Evolutionary conservation across 768 basidiomycete species (phyloP), one percentile per base, ranked within the genome.

Genomic region (Pleurotus cornucopiae): DNA sequence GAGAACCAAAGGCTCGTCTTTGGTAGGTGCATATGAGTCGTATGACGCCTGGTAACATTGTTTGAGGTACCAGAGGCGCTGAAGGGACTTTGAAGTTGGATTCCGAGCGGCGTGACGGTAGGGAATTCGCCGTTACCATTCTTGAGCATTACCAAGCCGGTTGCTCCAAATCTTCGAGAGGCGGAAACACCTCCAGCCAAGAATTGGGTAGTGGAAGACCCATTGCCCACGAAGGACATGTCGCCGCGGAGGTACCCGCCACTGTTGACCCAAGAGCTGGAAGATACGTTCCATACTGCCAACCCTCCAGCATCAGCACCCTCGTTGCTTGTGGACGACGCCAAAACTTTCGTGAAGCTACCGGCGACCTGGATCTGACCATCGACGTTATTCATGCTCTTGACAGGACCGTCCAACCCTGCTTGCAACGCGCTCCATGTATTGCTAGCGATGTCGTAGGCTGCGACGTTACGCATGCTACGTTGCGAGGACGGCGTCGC

Each of bases 391-490:
- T 72, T 72, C 18, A 99, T 72, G 30, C 76, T 79, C 4, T 77
- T 72, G n/a, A 98, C 93, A 2, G 64, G 62, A 1, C 94, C 94
- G 56, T 95, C 76, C 7, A 96, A 75, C 39, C 94, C 94, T 55
- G 80, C 86, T 5, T 74, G 81, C 2, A 97, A 71, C 1, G 87
- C 56, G 12, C 69, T 70, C 94, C 94, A 98, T 7, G 77, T 64
- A 57, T 85, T 79, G 26, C 74, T 75, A 51, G 71, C 63, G 9
- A 92, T 72, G 60, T 94, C 80, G 68, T 94, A 98, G 53, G 82
- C 65, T 0, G 86, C 92, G 30, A 96, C 69, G 37, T 84, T 80
- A 44, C 69, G 69, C 37, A 93, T 71, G 34, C 69, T 72, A 54
- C 81, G 80, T 46, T 77, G 71, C 2, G 75, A 78, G 0, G 85